Percentiles rank a stretch among this genome's conserved stretches.
phyloP scores from a whole-genome alignment of 106 monocot genomes.

The Vanilla planifolia region DNA sequence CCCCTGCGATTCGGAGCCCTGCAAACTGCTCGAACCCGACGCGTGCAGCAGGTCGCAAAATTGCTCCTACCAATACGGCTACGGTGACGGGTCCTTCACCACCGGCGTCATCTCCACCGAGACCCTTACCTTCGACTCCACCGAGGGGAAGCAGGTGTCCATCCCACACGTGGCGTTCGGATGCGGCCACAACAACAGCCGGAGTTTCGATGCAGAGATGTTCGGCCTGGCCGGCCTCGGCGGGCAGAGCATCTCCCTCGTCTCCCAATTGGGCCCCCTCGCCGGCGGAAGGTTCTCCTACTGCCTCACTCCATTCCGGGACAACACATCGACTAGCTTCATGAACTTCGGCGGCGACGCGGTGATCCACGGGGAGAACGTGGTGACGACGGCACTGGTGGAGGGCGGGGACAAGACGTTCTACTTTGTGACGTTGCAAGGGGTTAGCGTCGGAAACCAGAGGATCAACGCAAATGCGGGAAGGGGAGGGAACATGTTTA shows the following conservation, averaged over 20 bases:
- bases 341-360: constrained; percentile 15
- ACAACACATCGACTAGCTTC: constrained; percentile 5
- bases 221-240: constrained; percentile 13
- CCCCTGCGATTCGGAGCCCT: neutral
- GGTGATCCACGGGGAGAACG: neutral
- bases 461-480: neutral
- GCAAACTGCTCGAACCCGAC: constrained; percentile 7
- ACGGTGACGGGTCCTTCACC: constrained; percentile 8
- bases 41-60: neutral
- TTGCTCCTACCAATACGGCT: constrained; percentile 7
- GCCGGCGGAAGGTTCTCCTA: constrained; percentile 18
- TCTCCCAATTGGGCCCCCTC: constrained; percentile 9
- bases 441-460: neutral
- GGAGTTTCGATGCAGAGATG: constrained; percentile 6
- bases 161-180: constrained; percentile 5
- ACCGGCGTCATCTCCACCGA: constrained; percentile 5
- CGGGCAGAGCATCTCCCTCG: neutral
- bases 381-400: constrained; percentile 11
- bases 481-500: constrained; percentile 11
- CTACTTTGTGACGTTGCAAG: constrained; percentile 12
- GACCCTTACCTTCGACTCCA: constrained; percentile 11
- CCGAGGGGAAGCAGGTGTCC: neutral
- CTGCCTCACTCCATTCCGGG: constrained; percentile 12
- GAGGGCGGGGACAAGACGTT: neutral
- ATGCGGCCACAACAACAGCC: constrained; percentile 19